Evolutionary conservation across 306 rosid species (phyloP).

Genomic region (Dryas drummondii): DNA sequence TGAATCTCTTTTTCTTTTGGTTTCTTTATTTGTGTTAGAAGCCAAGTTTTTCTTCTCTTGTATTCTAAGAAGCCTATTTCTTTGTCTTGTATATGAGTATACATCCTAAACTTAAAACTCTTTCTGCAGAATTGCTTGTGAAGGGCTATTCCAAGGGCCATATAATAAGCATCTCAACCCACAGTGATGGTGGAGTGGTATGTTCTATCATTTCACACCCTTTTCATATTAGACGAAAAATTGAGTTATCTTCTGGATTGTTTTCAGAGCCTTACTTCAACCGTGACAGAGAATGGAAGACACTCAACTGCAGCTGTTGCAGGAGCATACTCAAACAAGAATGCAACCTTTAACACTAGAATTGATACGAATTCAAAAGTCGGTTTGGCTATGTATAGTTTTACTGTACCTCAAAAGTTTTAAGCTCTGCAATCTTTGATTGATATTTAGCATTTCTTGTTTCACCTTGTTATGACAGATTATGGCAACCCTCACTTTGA

Average conservation of each 20-base stretch:
- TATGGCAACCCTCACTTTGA: background rate
- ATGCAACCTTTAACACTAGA: background rate
- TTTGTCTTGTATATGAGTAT: background rate
- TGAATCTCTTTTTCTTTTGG: no score
- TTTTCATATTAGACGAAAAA: background rate
- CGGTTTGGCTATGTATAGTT: background rate
- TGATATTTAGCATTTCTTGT: background rate
- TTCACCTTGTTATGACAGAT: conserved; percentile 9
- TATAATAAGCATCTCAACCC: background rate
- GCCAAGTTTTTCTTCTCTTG: background rate
- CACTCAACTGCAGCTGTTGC: background rate
- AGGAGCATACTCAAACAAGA: background rate
- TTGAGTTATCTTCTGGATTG: background rate
- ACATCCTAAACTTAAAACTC: background rate
- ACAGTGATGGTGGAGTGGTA: conserved; percentile 5
- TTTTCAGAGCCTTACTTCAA: conserved; percentile 10
- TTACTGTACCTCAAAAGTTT: background rate
- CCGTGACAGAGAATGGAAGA: background rate
- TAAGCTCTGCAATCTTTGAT: background rate
- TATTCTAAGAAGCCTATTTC: background rate
- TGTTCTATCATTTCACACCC: background rate
- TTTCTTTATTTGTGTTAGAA: background rate
- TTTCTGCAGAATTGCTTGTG: conserved; percentile 5
- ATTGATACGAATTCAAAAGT: conserved; percentile 10
- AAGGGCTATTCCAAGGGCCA: background rate